Evolutionary conservation across 805 yeast species (phyloP).

Genomic region (Wickerhamiella qilinensis): DNA sequence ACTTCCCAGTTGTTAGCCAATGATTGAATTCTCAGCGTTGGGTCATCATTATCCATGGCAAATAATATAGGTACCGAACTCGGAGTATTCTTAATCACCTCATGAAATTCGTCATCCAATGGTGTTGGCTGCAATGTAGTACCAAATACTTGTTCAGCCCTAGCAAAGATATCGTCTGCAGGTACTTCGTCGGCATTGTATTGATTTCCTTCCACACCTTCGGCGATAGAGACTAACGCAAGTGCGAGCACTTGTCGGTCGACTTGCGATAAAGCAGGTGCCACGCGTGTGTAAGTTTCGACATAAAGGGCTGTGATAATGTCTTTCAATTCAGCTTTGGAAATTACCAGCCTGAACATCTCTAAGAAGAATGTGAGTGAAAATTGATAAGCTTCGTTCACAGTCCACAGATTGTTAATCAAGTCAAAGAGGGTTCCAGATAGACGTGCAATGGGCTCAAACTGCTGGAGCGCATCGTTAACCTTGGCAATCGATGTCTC

Average conservation of each 20-base stretch:
- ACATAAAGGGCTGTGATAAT: slow-evolving; percentile 28
- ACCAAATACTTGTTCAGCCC: neutral
- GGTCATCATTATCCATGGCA: slow-evolving; percentile 50
- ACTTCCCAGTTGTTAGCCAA: slow-evolving; percentile 24
- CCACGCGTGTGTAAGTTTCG: slow-evolving; percentile 30
- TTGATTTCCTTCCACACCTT: no score
- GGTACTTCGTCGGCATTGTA: slow-evolving; percentile 6
- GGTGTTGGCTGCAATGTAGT: neutral
- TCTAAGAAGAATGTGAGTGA: slow-evolving; percentile 30
- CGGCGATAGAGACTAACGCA: no score
- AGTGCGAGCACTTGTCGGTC: slow-evolving; percentile 28
- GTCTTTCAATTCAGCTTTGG: slow-evolving; percentile 7
- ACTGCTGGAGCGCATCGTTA: slow-evolving; percentile 31
- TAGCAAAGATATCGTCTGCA: slow-evolving; percentile 4
- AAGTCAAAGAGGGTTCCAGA: slow-evolving; percentile 36
- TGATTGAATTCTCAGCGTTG: slow-evolving; percentile 35
- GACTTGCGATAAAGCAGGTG: slow-evolving; percentile 30
- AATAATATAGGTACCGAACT: slow-evolving; percentile 32
- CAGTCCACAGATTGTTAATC: slow-evolving; percentile 26
- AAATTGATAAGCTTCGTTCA: slow-evolving; percentile 45
- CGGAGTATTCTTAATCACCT: neutral
- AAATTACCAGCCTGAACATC: slow-evolving; percentile 17
- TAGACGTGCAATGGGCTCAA: slow-evolving; percentile 37
- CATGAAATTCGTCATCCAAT: neutral
- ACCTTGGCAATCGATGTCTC: slow-evolving; percentile 37